Percentiles rank a stretch among this genome's conserved stretches.
Conservation (phyloP, 2,329 filamentous ascomycete species). For the Cadophora sp. region DNA sequence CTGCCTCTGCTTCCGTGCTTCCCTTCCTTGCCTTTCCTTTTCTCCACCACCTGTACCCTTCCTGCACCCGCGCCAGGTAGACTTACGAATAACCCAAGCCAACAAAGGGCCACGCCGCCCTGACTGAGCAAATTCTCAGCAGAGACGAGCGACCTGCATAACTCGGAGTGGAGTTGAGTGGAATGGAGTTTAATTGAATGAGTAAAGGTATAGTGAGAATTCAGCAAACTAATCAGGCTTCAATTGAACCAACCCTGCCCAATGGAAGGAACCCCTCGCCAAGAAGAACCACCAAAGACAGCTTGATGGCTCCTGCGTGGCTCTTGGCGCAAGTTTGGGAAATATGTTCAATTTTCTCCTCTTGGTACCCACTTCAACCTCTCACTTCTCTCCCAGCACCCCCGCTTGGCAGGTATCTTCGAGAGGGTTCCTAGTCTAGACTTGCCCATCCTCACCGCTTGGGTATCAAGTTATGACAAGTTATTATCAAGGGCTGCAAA, state of each 20-base stretch:
- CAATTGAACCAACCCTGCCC: constrained; percentile 12
- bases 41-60: neutral
- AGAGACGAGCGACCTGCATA: neutral
- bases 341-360: neutral
- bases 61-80: constrained; percentile 10
- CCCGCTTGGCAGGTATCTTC: neutral
- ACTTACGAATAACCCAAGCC: constrained; percentile 1
- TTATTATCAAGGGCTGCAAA: neutral
- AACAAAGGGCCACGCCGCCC: constrained; percentile 14
- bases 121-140: neutral
- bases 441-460: neutral
- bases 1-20: neutral
- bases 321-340: constrained; percentile 7
- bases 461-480: neutral
- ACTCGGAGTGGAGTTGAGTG: neutral
- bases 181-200: no score
- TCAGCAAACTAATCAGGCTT: constrained; percentile 11
- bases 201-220: neutral
- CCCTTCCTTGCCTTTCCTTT: neutral
- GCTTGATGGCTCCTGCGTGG: neutral
- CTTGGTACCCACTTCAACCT: neutral
- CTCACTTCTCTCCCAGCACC: neutral
- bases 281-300: neutral
- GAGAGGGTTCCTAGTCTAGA: neutral
- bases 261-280: neutral